Evolutionary conservation across 2,329 filamentous ascomycete genomes (phyloP).

Genomic region (Fusarium illudens): DNA sequence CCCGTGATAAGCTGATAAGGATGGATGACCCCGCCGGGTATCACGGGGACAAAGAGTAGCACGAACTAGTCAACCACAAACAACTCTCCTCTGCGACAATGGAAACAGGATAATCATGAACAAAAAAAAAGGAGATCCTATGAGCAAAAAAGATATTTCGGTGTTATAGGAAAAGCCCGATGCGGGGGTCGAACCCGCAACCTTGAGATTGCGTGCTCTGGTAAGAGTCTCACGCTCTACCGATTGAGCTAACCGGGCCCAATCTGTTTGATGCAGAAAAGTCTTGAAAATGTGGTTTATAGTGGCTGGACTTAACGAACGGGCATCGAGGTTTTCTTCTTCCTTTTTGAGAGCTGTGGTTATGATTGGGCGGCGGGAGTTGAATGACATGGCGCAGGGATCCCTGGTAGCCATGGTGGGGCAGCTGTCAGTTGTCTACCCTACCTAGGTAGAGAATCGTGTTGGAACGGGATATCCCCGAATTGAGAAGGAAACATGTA

Average conservation of each 20-base stretch:
- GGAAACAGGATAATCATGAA: neutral
- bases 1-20: neutral
- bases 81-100: too few species aligned
- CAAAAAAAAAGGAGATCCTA: neutral
- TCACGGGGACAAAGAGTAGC: neutral
- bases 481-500: neutral
- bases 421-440: neutral
- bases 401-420: neutral
- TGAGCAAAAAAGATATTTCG: neutral
- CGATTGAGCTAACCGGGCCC: conserved; percentile 43
- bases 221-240: conserved; percentile 73
- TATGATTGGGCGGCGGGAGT: neutral
- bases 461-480: neutral
- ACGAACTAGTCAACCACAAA: neutral
- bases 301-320: neutral
- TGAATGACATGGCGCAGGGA: neutral
- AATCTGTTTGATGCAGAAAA: conserved; percentile 20
- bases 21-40: neutral
- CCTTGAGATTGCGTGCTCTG: conserved; percentile 56
- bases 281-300: neutral
- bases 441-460: neutral
- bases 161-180: conserved; percentile 54
- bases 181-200: conserved; percentile 63
- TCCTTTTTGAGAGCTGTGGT: neutral
- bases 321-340: neutral